Base-by-base conservation (phyloP, 2,329 filamentous ascomycete species). In the Fusarium mangiferae region DNA sequence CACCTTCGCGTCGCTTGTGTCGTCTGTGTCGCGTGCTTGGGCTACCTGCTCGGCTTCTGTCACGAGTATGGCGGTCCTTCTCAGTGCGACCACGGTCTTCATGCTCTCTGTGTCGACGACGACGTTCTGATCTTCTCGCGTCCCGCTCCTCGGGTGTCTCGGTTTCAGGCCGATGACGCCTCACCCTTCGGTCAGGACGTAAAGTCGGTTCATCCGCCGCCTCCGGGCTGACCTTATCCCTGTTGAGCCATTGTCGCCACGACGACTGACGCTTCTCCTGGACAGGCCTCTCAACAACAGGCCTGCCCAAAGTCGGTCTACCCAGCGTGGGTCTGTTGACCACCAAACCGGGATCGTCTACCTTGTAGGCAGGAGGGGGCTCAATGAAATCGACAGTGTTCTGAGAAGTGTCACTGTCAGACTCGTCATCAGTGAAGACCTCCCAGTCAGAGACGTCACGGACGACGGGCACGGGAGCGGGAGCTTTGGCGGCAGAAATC, bases 371-470 rank as follows among this genome's bases (percentile, higher is more conserved):
- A 35, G 66, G 66, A 55, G 66, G 48, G 46, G 66, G 66, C 5
- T 59, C 64, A 33, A 68, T 68, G 12, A 62, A 68, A 35, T 68
- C 66, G 60, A 68, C 55, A 36, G 66, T 68, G 64, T 68, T 68
- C 48, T 68, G 66, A 20, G 66, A 68, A 49, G 48, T 42, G 10
- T 68, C 66, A 61, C 66, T 68, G 15, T 68, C 66, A 33, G 66
- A 68, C 26, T 68, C 64, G 3, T 68, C 66, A 66, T 68, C 66
- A 26, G 66, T 68, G 24, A 68, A 68, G 30, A 68, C 66, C 59
- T 68, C 66, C 66, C 66, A 68, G 26, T 68, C 66, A 22, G 66
- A 68, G 7, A 68, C 66, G 66, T 68, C 66, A 68, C 66, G 65
- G 18, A 52, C 62, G 45, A 61, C 65, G 18, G 65, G 66, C 51